Conservation (phyloP, 1,284 basidiomycete species). For the Sparassis latifolia region DNA sequence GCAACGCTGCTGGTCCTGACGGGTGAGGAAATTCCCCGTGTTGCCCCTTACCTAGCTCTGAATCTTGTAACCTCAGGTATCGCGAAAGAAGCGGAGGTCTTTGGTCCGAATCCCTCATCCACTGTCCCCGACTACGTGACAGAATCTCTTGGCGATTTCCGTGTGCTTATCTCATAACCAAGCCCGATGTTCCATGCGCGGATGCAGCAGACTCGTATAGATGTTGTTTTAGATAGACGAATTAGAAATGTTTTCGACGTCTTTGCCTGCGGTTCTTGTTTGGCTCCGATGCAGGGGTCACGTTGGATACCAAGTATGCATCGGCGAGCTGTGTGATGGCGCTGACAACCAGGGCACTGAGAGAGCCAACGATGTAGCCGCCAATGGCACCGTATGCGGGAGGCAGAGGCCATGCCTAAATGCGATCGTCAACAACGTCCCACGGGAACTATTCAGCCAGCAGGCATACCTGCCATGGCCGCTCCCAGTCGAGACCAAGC, state of each 20-base stretch:
- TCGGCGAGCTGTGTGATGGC: slow-evolving; percentile 26
- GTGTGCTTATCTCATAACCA: slow-evolving; percentile 19
- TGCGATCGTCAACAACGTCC: slow-evolving; percentile 4
- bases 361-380: slow-evolving; percentile 63
- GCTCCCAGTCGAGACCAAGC: slow-evolving; percentile 90
- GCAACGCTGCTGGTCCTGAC: slow-evolving; percentile 89
- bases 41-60: not conserved
- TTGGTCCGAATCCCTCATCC: slow-evolving; percentile 60
- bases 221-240: not conserved
- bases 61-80: slow-evolving; percentile 45
- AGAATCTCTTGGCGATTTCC: slow-evolving; percentile 73
- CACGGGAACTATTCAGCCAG: not conserved
- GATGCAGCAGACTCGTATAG: slow-evolving; percentile 3
- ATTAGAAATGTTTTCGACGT: not conserved
- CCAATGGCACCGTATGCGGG: slow-evolving; percentile 61
- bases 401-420: slow-evolving; percentile 75
- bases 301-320: no score
- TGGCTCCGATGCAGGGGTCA: no score
- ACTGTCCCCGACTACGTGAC: slow-evolving; percentile 81
- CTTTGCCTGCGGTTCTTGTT: no score
- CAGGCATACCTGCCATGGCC: slow-evolving; percentile 83
- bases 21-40: slow-evolving; percentile 39
- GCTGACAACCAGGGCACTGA: slow-evolving; percentile 48
- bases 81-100: slow-evolving; percentile 63
- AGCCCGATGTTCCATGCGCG: no score